Conservation (phyloP, 106 monocot species). For the Gastrodia elata region DNA sequence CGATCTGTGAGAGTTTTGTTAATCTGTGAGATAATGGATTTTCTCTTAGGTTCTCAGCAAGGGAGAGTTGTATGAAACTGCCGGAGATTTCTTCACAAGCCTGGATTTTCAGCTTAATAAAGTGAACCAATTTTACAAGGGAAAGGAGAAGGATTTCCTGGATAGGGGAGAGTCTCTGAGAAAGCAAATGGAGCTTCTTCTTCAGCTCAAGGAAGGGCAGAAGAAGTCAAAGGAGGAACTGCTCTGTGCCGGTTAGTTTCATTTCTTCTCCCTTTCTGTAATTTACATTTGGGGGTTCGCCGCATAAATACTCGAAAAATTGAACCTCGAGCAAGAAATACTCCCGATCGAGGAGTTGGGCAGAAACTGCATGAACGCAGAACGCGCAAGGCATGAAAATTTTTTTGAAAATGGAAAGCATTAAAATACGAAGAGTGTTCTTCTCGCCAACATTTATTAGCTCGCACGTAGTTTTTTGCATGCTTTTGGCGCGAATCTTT, state of each 20-base stretch:
- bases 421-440: neutral
- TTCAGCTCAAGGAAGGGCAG: slow-evolving; percentile 52
- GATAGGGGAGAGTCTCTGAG: slow-evolving; percentile 75
- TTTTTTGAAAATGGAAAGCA: neutral
- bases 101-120: slow-evolving; percentile 89
- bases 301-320: too few species aligned
- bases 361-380: slow-evolving; percentile 1
- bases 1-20: neutral
- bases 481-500: too few species aligned
- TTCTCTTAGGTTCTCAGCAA: slow-evolving; percentile 73
- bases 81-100: slow-evolving; percentile 68
- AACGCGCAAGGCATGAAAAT: slow-evolving; percentile 9
- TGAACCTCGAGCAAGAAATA: too few species aligned
- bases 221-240: slow-evolving; percentile 54
- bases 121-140: slow-evolving; percentile 95
- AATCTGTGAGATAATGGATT: neutral
- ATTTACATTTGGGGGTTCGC: too few species aligned
- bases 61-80: slow-evolving; percentile 76
- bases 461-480: too few species aligned
- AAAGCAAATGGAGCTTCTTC: slow-evolving; percentile 87
- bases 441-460: too few species aligned
- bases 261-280: slow-evolving; percentile 18
- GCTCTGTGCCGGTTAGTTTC: slow-evolving; percentile 50
- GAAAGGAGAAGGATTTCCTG: slow-evolving; percentile 76
- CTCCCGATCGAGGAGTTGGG: too few species aligned